A percentile compares a stretch with the other conserved stretches of the same genome.
These are phyloP conservation scores for Blumeria hordei DNA, from an alignment of 2,329 filamentous ascomycete species.

Conservation along the genomic window DNA sequence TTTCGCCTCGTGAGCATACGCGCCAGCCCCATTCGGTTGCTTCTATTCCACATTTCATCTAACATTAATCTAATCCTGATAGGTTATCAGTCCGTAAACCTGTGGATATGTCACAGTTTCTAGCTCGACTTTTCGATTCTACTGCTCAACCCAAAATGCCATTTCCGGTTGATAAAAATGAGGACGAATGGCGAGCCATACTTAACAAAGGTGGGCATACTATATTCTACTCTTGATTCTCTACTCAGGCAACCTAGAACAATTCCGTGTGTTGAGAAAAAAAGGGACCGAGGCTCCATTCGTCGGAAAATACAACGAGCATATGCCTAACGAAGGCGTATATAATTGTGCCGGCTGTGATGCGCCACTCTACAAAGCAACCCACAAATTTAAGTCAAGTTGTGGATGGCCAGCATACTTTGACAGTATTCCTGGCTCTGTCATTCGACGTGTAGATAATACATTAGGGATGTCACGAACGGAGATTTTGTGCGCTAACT, in stretches of 20 bases:
- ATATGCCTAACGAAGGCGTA: slow-evolving; percentile 49
- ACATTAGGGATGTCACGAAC: slow-evolving; percentile 63
- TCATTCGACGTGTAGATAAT: slow-evolving; percentile 56
- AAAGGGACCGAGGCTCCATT: slow-evolving; percentile 74
- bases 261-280: slow-evolving; percentile 80
- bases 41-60: too few relatives aligned
- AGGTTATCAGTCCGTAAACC: slow-evolving; percentile 22
- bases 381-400: slow-evolving; percentile 85
- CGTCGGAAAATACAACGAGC: slow-evolving; percentile 69
- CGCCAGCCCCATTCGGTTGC: too few relatives aligned
- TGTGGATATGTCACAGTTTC: slow-evolving; percentile 58
- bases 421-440: slow-evolving; percentile 77
- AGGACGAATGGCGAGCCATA: slow-evolving; percentile 75
- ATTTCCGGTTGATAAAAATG: slow-evolving; percentile 57
- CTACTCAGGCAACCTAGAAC: slow-evolving; percentile 30
- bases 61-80: too few relatives aligned
- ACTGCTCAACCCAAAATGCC: slow-evolving; percentile 32
- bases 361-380: slow-evolving; percentile 73
- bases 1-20: too few relatives aligned
- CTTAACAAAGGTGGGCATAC: slow-evolving; percentile 35
- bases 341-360: slow-evolving; percentile 77
- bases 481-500: slow-evolving; percentile 88
- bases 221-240: too few relatives aligned
- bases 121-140: slow-evolving; percentile 49
- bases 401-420: slow-evolving; percentile 98